phyloP scores from a whole-genome alignment of 2,329 filamentous ascomycete species.

The Seiridium cupressi region DNA sequence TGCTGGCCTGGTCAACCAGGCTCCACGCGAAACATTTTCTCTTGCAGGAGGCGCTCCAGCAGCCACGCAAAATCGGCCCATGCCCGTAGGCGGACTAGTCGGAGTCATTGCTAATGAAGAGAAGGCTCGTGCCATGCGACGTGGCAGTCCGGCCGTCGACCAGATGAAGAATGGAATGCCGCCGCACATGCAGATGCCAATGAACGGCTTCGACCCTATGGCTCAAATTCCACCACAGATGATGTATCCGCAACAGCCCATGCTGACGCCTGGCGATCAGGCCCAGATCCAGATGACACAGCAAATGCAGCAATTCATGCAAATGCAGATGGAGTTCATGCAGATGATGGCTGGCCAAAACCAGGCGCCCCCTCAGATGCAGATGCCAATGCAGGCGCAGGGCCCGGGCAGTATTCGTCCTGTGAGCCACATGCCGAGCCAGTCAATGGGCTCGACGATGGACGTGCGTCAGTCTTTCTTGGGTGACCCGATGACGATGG shows the following conservation, averaged over 20 bases:
- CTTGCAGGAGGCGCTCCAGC: conserved; percentile 59
- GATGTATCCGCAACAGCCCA: conserved; percentile 40
- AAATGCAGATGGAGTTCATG: conserved; percentile 95
- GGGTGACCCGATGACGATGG: conserved; percentile 24
- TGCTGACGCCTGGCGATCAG: conserved; percentile 63
- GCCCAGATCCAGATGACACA: conserved; percentile 78
- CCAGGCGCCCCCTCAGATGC: conserved; percentile 19
- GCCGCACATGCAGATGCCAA: conserved; percentile 27
- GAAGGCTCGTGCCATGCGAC: conserved; percentile 70
- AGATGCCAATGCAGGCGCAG: conserved; percentile 14
- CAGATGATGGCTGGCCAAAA: conserved; percentile 66
- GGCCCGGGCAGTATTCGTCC: conserved; percentile 22
- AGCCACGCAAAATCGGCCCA: conserved; percentile 34
- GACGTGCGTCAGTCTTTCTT: conserved; percentile 25
- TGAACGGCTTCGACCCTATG: conserved; percentile 45
- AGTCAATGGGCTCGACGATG: conserved; percentile 30
- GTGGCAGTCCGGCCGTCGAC: conserved; percentile 73
- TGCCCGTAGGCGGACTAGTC: conserved; percentile 75
- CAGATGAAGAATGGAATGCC: conserved; percentile 35
- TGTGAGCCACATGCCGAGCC: conserved; percentile 37
- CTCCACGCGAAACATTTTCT: conserved; percentile 72
- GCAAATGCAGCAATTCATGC: conserved; percentile 85
- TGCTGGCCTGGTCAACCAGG: conserved; percentile 69
- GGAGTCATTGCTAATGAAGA: conserved; percentile 88
- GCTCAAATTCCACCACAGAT: conserved; percentile 49